Conservation (phyloP, 2,329 filamentous ascomycete genomes). For the Parasarocladium wereldwijsianum region DNA sequence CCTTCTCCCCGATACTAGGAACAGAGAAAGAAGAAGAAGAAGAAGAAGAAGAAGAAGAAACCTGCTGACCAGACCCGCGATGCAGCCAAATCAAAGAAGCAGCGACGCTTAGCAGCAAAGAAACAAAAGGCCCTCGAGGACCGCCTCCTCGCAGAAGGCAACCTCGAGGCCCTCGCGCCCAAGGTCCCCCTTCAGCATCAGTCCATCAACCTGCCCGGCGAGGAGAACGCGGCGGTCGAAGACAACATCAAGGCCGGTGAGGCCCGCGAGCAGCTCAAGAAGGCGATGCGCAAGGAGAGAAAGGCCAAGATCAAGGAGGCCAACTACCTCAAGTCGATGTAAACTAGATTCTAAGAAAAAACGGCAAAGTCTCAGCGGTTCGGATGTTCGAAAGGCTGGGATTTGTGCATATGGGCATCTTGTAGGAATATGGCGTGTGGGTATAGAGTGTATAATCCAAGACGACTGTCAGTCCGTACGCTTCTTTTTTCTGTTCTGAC, state of each 20-base stretch:
- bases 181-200: conserved; percentile 68
- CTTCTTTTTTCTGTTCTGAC: no score
- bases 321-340: conserved; percentile 77
- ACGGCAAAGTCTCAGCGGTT: conserved; percentile 5
- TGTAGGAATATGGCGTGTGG: no score
- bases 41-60: not conserved
- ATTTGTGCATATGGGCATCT: no score
- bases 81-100: conserved; percentile 71
- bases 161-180: conserved; percentile 48
- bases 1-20: no score
- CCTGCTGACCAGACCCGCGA: not conserved
- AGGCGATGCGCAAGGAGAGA: conserved; percentile 60
- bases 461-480: no score
- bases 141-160: conserved; percentile 46
- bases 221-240: conserved; percentile 24
- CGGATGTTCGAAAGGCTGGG: conserved; percentile 13
- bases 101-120: conserved; percentile 57
- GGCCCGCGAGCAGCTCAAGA: conserved; percentile 48
- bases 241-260: conserved; percentile 31
- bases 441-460: no score
- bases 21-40: not conserved
- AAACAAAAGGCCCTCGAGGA: conserved; percentile 40
- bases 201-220: conserved; percentile 54
- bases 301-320: conserved; percentile 67
- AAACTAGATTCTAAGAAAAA: conserved; percentile 15